These are phyloP conservation scores for Rhododendron williamsianum DNA, from an alignment of 148 eudicot genomes.

Conservation along the genomic window DNA sequence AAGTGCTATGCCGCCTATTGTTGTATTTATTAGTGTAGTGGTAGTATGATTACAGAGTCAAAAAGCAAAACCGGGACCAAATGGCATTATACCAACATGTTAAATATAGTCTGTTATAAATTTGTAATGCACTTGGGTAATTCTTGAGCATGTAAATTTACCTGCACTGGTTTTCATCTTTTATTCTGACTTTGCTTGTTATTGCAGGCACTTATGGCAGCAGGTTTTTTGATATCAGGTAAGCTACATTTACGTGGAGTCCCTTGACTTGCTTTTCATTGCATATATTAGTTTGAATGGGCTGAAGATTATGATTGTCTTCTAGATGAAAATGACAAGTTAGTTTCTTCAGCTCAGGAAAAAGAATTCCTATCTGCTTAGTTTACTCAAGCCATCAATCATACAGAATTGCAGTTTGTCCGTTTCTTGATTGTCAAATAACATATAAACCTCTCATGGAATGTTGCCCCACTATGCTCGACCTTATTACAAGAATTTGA, in stretches of 20 bases:
- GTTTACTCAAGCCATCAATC: background rate
- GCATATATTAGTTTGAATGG: background rate
- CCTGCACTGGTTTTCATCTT: background rate
- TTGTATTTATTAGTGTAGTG: background rate
- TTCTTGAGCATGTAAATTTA: background rate
- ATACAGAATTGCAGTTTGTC: background rate
- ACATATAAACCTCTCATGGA: background rate
- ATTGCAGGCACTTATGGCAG: conserved; percentile 58
- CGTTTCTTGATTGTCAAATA: background rate
- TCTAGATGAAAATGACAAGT: background rate
- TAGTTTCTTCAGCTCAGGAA: background rate
- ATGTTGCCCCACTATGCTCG: background rate
- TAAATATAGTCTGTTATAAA: background rate
- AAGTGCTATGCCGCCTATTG: conserved; percentile 24
- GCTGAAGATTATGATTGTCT: background rate
- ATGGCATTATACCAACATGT: background rate
- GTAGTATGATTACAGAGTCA: background rate
- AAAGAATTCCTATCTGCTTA: background rate
- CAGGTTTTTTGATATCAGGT: conserved; percentile 75
- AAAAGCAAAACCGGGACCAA: background rate
- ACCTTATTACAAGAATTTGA: background rate
- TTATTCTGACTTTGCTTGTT: conserved; percentile 10
- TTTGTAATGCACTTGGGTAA: background rate
- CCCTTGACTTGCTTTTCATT: background rate
- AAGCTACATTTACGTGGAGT: background rate